Evolutionary conservation across 208 protist species (phyloP), one percentile per base, ranked within the genome.

Genomic region (Acanthamoeba culbertsoni): DNA sequence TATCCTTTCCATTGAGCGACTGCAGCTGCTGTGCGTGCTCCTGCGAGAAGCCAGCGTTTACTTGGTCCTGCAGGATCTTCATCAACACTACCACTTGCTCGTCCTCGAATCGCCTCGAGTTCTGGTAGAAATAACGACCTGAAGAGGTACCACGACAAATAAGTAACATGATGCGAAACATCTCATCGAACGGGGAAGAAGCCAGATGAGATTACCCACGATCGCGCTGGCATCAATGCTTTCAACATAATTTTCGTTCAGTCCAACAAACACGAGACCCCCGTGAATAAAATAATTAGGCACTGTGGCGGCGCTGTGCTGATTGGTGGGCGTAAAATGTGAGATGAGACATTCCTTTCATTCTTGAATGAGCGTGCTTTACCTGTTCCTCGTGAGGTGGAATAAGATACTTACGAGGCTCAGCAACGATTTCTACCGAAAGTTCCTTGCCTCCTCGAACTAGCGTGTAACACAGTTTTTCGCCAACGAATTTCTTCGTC

Each of bases 11-110:
- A n/a, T 79, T 79, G 68, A 79, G 68, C 20, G 68, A 79, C 33
- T 51, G 40, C 68, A 79, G 68, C 68, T 79, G 68, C 45, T 28
- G 37, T 14, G 68, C 68, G 40, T 79, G 37, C 14, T 48, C 37
- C 68, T 79, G 68, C 2, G 68, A 79, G 68, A 79, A 79, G 40
- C 68, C 68, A 20, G 68, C 68, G n/a, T 79, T 79, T 16, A 79
- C 68, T 40, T 79, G 68, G 42, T 79, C 68, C 37, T 79, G 68
- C 68, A 79, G 37, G 68, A 79, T 79, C 68, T 79, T 79, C 12
- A 40, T 79, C 68, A 79, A 26, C 20, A 79, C 68, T 40, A 79
- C 68, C 37, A 79, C 68, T 28, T 79, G 68, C 42, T 79, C 68
- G 42, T 79, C 68, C 16, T 79, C 68, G 12, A 48, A 79, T 79